Evolutionary conservation across 441 rosid species (phyloP), one percentile per base, ranked within the genome.

Genomic region (Raphanus hybrid): DNA sequence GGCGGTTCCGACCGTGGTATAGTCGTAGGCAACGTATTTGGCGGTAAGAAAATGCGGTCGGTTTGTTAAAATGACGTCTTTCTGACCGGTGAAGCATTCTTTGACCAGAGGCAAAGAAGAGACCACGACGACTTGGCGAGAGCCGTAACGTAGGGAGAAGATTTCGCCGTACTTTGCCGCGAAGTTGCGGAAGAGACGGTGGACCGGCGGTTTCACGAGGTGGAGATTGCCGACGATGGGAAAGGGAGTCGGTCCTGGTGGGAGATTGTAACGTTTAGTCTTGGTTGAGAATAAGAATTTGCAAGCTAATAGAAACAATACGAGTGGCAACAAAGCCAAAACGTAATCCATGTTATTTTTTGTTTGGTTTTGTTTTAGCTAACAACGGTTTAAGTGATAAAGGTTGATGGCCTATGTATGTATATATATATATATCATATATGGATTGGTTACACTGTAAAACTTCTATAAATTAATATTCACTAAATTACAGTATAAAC

Each of bases 191-290:
- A 89, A 69, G 52, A 78, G 58, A 2, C 77, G 87, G 81, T 88
- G 93, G 7, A 85, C 50, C 3, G 93, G 96, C 12, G 67, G 87
- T 70, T 85, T 89, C 9, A 87, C 45, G 58, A 87, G 85, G 80
- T 86, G 82, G 59, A 89, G 85, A 61, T 87, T 82, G 69, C 93
- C 88, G 34, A 87, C 18, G 18, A 89, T 58, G 1, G 93, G 90
- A 59, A 85, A 75, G 2, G 84, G 57, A 0, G 81, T 85, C 6
- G 92, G 93, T 64, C 81, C 81, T 0, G 96, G 93, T 35, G 90
- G 96, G 7, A 83, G 82, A 61, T 77, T 80, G 37, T 70, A 70
- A 16, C 14, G 79, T 9, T 10, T 35, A 6, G 2, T 43, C 52
- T 32, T 77, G 15, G 86, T 77, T 32, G 14, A 67, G 23, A 45